Conservation (phyloP, 805 yeast genomes). For the Kodamaea jinghongensis region DNA sequence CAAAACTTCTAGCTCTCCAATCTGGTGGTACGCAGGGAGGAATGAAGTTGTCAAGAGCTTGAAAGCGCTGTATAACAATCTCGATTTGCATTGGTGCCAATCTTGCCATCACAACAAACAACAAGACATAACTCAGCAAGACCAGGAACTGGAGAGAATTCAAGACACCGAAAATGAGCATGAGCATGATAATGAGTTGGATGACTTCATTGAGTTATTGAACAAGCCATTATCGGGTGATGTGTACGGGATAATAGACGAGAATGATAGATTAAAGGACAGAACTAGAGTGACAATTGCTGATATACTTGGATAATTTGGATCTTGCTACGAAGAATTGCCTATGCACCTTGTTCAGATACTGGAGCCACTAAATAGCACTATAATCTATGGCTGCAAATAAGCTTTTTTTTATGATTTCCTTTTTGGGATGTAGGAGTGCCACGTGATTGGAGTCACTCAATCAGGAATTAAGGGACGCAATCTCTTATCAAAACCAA, state of each 20-base stretch:
- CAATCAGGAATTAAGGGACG: too few relatives aligned
- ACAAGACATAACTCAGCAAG: slow-evolving; percentile 4
- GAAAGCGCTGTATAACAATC: slow-evolving; percentile 3
- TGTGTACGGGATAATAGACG: slow-evolving; percentile 29
- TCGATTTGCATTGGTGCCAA: slow-evolving; percentile 24
- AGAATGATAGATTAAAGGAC: slow-evolving; percentile 19
- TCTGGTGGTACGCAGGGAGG: slow-evolving; percentile 31
- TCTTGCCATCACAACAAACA: slow-evolving; percentile 27
- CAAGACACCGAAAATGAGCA: too few relatives aligned
- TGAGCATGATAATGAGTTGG: not conserved
- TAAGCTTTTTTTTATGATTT: too few relatives aligned
- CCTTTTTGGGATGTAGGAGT: too few relatives aligned
- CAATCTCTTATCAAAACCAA: not conserved
- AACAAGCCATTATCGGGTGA: slow-evolving; percentile 31
- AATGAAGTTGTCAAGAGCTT: slow-evolving; percentile 7
- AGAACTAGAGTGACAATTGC: slow-evolving; percentile 6
- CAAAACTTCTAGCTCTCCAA: slow-evolving; percentile 29
- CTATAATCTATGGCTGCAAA: too few relatives aligned
- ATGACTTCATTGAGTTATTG: slow-evolving; percentile 20
- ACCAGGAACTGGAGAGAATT: slow-evolving; percentile 13
- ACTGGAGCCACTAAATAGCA: too few relatives aligned
- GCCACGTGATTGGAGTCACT: too few relatives aligned
- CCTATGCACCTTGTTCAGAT: too few relatives aligned
- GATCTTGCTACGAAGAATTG: too few relatives aligned
- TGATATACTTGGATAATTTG: slow-evolving; percentile 1